Evolutionary conservation across 805 yeast species (phyloP), one percentile per base, ranked within the genome.

Genomic region (Yarrowia sp.): DNA sequence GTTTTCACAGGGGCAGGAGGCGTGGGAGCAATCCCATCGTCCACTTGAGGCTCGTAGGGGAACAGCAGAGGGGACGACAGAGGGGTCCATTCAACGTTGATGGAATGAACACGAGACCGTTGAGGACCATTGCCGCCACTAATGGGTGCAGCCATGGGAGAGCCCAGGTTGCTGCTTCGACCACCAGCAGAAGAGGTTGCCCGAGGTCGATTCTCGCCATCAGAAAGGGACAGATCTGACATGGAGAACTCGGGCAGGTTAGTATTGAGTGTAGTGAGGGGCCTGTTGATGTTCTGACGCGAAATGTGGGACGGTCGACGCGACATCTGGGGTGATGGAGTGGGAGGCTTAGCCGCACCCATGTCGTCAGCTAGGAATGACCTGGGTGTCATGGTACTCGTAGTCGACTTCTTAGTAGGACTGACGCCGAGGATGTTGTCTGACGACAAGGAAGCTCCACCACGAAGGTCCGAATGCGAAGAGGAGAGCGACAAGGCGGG

Each of bases 1-100:
- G 90, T 83, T 69, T 86, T 85, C 6, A 87, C 83, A 1, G 89
- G 83, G 12, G 87, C 84, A 0, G 94, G 88, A 1, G 90, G 85
- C 46, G 87, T 84, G 0, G 94, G 88, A 1, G 90, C 85, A 44
- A 95, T 87, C 2, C 65, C 40, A 17, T 49, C 67, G 17, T 64
- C 60, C 43, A 39, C 17, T 10, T 44, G 69, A 12, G 64, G 64
- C 68, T 86, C 90, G 43, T 81, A 78, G 0, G 87, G 81, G 60
- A 80, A 73, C 13, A 87, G 78, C 60, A 84, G 74, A 0, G 92
- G 94, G 0, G 91, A 87, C 0, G 87, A 81, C 2, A 80, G 74
- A 4, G 90, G 92, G 0, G 92, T 84, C 74, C 87, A 77, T 20
- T 88, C 89, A 0, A 85, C 82, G 68, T 80, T 42, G 15, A 55